These are phyloP conservation scores for Eutrema japonicum DNA, from an alignment of 345 rosid genomes.

Conservation along the genomic window DNA sequence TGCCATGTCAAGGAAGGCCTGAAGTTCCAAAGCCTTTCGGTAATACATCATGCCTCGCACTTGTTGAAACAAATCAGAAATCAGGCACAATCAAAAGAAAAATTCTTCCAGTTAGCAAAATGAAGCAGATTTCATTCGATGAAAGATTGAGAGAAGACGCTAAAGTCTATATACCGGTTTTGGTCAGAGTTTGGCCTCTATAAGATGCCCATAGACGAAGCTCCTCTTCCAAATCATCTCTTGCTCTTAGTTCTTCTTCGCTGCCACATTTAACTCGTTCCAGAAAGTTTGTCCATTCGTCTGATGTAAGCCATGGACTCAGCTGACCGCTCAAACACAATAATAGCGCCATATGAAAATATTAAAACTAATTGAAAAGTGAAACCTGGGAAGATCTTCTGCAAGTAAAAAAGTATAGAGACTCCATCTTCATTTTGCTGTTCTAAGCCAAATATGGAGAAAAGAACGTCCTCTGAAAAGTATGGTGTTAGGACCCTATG, in stretches of 20 bases:
- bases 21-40: constrained; percentile 80
- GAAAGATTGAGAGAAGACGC: constrained; percentile 14
- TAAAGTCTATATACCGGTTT: constrained; percentile 59
- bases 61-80: constrained; percentile 32
- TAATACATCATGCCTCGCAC: constrained; percentile 92
- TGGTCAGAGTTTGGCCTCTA: constrained; percentile 82
- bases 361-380: constrained; percentile 14
- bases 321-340: constrained; percentile 30
- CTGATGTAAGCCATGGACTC: constrained; percentile 48
- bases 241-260: constrained; percentile 60
- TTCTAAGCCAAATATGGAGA: constrained; percentile 59
- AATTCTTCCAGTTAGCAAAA: neutral
- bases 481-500: constrained; percentile 80
- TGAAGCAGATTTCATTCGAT: constrained; percentile 16
- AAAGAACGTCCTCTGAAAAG: constrained; percentile 73
- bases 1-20: constrained; percentile 79
- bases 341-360: constrained; percentile 16
- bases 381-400: constrained; percentile 81
- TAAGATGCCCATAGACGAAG: constrained; percentile 88
- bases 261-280: constrained; percentile 53
- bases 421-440: constrained; percentile 82
- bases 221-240: constrained; percentile 53
- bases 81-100: constrained; percentile 16
- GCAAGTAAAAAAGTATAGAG: constrained; percentile 79
- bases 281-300: constrained; percentile 79